These are phyloP conservation scores for Fusarium sp. DNA, from an alignment of 2,329 filamentous ascomycete species.

Conservation along the genomic window DNA sequence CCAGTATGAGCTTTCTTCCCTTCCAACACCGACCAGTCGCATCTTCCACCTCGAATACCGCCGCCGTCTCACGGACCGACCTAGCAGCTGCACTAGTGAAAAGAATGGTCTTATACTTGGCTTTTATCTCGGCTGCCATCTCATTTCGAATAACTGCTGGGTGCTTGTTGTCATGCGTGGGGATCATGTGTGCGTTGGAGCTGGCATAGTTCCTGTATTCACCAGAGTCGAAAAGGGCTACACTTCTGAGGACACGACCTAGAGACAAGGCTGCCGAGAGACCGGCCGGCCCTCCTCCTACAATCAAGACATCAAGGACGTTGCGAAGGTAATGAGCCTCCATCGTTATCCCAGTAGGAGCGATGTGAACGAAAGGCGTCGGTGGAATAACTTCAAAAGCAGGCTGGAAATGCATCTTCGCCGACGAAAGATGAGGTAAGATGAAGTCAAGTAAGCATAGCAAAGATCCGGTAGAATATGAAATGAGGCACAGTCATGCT, in stretches of 20 bases:
- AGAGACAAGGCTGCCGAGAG: constrained; percentile 3
- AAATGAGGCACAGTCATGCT: too few species aligned
- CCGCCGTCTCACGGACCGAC: neutral
- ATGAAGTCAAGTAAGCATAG: too few species aligned
- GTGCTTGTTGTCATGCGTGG: fast-evolving
- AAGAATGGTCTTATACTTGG: neutral
- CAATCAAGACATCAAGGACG: constrained; percentile 16
- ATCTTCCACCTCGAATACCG: constrained; percentile 10
- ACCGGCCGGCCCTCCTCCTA: neutral
- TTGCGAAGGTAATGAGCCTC: constrained; percentile 25
- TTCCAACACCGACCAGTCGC: neutral
- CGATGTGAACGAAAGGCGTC: too few species aligned
- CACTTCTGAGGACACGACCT: neutral
- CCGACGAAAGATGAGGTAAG: too few species aligned
- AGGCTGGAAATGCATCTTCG: too few species aligned
- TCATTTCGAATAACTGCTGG: fast-evolving
- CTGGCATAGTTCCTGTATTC: fast-evolving
- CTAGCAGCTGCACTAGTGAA: neutral
- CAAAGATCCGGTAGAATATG: too few species aligned
- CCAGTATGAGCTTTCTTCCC: constrained; percentile 11
- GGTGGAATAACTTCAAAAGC: neutral
- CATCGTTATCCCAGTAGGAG: neutral
- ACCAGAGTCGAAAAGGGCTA: neutral
- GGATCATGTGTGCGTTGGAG: fast-evolving
- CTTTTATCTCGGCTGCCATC: neutral